Conservation (phyloP, 2,329 filamentous ascomycete genomes). For the Alternaria brassicicola region DNA sequence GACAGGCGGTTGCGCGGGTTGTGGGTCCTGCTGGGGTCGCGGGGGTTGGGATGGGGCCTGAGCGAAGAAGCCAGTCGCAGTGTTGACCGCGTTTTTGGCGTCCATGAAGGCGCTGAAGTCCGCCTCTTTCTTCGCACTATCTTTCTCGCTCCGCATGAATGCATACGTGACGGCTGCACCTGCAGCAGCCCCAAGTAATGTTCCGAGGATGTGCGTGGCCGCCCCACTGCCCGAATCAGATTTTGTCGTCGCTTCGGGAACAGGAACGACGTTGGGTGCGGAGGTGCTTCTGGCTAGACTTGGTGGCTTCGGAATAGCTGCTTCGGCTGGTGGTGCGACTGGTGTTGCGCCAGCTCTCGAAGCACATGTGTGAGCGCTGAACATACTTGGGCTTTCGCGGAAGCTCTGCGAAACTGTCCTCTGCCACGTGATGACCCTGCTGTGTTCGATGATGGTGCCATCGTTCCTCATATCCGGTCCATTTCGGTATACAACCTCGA, state of each 20-base stretch:
- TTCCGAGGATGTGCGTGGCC: constrained; percentile 72
- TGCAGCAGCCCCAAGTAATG: constrained; percentile 78
- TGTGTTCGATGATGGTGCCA: constrained; percentile 50
- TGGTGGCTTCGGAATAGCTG: constrained; percentile 31
- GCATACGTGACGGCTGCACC: constrained; percentile 79
- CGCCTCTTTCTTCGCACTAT: constrained; percentile 53
- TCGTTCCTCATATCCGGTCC: constrained; percentile 48
- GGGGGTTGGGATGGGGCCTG: constrained; percentile 36
- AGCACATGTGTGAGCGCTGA: constrained; percentile 35
- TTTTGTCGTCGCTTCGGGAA: constrained; percentile 32
- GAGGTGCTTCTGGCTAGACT: constrained; percentile 42
- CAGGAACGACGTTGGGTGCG: constrained; percentile 31
- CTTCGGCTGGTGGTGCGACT: constrained; percentile 32
- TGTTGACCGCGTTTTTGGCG: constrained; percentile 41
- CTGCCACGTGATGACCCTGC: constrained; percentile 53
- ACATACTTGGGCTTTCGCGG: constrained; percentile 41
- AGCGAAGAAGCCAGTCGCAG: constrained; percentile 34
- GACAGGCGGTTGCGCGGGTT: constrained; percentile 23
- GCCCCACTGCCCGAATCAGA: constrained; percentile 54
- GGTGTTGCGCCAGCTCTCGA: constrained; percentile 34
- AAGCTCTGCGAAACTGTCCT: constrained; percentile 41
- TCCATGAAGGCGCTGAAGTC: constrained; percentile 47
- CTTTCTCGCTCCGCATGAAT: constrained; percentile 66
- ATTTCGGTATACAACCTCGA: constrained; percentile 73
- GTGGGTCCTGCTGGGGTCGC: constrained; percentile 43